Evolutionary conservation across 495 filamentous ascomycete genomes (phyloP), one percentile per base, ranked within the genome.

Genomic region (Rhizodiscina lignyota): DNA sequence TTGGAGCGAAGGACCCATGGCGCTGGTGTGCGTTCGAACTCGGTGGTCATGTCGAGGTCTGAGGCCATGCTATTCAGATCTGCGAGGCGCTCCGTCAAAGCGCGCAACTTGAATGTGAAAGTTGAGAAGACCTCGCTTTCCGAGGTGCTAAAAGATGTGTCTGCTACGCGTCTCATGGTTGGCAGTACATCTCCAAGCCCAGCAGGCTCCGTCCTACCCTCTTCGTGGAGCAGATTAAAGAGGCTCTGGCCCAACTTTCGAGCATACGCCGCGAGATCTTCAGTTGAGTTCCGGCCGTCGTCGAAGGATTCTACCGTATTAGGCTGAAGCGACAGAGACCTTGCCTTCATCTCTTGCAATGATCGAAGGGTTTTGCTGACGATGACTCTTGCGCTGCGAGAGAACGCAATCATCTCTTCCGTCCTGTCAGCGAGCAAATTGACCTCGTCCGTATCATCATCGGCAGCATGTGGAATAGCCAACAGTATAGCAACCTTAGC

Each of bases 1-100:
- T 74, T 64, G 16, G 83, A 70, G 20, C 84, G 72, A n/a, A 83
- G 57, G 32, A 86, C 63, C 89, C 89, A 97, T 2, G 89, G 89
- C 4, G 70, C 62, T 5, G 74, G 62, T 2, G 60, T 68, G 40
- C 69, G 70, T 37, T 93, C 83, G 47, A 94, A 94, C 50, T 96
- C 89, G 18, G 75, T 66, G 0, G 82, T 87, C 37, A 78, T 76
- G 32, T 70, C 70, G 10, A 94, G 66, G 53, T 92, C 82, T 3
- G 67, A 64, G 18, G 80, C 74, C 26, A 85, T 57, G 2, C 69
- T 67, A 12, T 74, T 72, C 22, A 97, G 67, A 33, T 83, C 77
- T n/a, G 74, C 62, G 4, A 94, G 60, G 22, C 69, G 62, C 8
- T 63, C 62, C 2, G 67, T 76, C n/a, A 82, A 51, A 26, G 61